phyloP scores from a whole-genome alignment of 2,329 filamentous ascomycete species.

The Coniochaeta ligniaria region DNA sequence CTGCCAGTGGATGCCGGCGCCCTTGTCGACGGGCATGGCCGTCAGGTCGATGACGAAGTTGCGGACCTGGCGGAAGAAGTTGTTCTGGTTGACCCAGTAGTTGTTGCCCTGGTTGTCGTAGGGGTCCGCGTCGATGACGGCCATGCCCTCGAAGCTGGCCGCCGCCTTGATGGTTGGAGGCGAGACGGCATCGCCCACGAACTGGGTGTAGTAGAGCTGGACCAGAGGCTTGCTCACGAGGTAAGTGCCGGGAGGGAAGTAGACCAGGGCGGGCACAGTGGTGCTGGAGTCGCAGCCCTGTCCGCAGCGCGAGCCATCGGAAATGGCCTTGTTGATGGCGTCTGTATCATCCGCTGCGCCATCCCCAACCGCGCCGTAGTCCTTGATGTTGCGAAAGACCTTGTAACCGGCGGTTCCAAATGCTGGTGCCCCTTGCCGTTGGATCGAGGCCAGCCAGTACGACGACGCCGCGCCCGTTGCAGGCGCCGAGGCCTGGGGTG shows the following conservation, averaged over 20 bases:
- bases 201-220: conserved; percentile 88
- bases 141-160: conserved; percentile 72
- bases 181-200: conserved; percentile 71
- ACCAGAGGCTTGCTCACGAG: conserved; percentile 71
- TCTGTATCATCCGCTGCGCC: conserved; percentile 72
- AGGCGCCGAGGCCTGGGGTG: conserved; percentile 12
- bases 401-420: conserved; percentile 57
- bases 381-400: conserved; percentile 70
- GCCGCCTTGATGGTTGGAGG: conserved; percentile 70
- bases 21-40: conserved; percentile 49
- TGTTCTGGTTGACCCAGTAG: conserved; percentile 76
- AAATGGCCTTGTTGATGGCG: conserved; percentile 80
- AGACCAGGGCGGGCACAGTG: conserved; percentile 76
- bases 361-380: conserved; percentile 66
- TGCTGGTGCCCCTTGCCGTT: conserved; percentile 61
- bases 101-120: conserved; percentile 64
- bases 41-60: conserved; percentile 77
- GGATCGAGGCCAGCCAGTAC: conserved; percentile 68
- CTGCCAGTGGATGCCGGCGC: conserved; percentile 77
- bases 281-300: conserved; percentile 77
- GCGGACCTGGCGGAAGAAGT: conserved; percentile 77
- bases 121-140: conserved; percentile 81
- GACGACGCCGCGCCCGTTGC: conserved; percentile 22
- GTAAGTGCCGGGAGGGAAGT: conserved; percentile 87
- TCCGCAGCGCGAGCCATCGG: conserved; percentile 72